phyloP scores from a whole-genome alignment of 495 filamentous ascomycete genomes.

The Ramalina intermedia region DNA sequence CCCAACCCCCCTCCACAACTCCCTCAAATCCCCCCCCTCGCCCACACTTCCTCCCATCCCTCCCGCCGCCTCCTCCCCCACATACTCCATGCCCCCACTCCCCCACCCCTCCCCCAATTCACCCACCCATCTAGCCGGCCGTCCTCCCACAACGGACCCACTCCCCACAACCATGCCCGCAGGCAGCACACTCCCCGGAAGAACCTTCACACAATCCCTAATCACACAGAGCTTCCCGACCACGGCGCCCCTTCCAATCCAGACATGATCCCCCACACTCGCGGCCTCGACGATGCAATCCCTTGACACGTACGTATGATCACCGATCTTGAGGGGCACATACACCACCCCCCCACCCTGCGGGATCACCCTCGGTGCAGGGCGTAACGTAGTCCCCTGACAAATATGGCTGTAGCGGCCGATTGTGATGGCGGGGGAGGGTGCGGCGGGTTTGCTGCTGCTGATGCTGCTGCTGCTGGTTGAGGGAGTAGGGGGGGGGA shows the following conservation, averaged over 20 bases:
- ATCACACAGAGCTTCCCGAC: constrained; percentile 77
- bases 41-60: background rate
- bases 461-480: constrained; percentile 14
- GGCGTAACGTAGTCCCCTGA: constrained; percentile 54
- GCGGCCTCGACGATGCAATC: constrained; percentile 63
- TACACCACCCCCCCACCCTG: constrained; percentile 39
- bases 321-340: constrained; percentile 78
- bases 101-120: constrained; percentile 26
- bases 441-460: constrained; percentile 15
- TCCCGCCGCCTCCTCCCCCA: background rate
- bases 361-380: constrained; percentile 54
- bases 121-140: constrained; percentile 15
- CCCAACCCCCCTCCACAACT: background rate
- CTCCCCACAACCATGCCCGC: constrained; percentile 82
- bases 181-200: constrained; percentile 71
- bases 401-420: constrained; percentile 80
- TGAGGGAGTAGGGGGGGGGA: constrained; percentile 23
- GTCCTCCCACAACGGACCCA: constrained; percentile 54
- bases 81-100: constrained; percentile 18
- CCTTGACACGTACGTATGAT: constrained; percentile 79
- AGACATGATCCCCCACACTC: constrained; percentile 63
- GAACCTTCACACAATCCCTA: constrained; percentile 74
- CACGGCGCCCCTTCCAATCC: constrained; percentile 58
- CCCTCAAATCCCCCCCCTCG: background rate
- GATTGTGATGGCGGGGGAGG: constrained; percentile 51